Base-by-base conservation (phyloP, 2,329 filamentous ascomycete genomes). In the Colletotrichum musicola region DNA sequence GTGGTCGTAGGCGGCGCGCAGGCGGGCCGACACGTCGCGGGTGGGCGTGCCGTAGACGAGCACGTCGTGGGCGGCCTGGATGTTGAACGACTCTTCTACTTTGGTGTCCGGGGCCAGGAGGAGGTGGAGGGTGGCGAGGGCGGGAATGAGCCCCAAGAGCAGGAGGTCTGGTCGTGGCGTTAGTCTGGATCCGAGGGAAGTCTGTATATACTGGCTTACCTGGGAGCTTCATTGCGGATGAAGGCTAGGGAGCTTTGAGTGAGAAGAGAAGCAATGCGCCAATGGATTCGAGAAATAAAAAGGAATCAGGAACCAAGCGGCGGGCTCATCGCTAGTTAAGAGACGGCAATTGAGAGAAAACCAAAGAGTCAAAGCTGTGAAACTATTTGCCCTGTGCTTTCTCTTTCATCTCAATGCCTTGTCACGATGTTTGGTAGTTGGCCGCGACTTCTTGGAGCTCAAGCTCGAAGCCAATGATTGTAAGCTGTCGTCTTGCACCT, bases 21-120 rank as follows among this genome's bases (percentile, higher is more conserved):
- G 81, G 46, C 84, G 86, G 13, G 83, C 77, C 59, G 82, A 76
- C 16, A 86, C 77, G 73, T 90, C 83, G 20, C 80, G 77, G 1
- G 83, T 86, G 0, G 93, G 93, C 1, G 93, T 89, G 25, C 94
- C 94, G 77, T 96, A 94, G 44, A 88, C 87, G 68, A 97, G 80
- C 42, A 99, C 92, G 78, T 99, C 96, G 80, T 98, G 96, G 3
- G 90, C 88, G 6, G 96, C 96, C 79, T 99, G 96, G 67, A 98
- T 89, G 79, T 97, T 97, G 87, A 99, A 98, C 0, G 95, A 98
- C 81, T 99, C 96, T 80, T 99, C 96, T 68, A 99, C 96, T 80
- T 99, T 99, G 65, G 95, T 98, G 82, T 97, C 95, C 1, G 96
- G 96, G 12, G 95, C 89, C 25, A 90, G 78, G 70, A 89, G 76